Evolutionary conservation across 2,329 filamentous ascomycete genomes (phyloP).

Genomic region (Fusarium hostae): DNA sequence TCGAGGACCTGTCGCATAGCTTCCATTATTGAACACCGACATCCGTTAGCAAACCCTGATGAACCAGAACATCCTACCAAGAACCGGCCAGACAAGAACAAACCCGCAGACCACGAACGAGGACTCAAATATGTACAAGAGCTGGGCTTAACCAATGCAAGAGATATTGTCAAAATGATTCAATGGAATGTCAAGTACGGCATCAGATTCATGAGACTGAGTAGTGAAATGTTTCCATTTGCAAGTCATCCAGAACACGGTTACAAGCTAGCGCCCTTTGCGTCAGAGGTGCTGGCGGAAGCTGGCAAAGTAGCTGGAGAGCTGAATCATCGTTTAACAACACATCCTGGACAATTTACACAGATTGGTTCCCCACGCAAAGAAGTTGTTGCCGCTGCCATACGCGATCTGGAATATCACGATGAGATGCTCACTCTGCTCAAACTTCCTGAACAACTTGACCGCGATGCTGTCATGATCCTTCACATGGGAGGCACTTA

Average conservation of each 20-base stretch:
- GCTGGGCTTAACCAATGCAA: constrained; percentile 82
- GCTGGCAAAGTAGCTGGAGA: constrained; percentile 81
- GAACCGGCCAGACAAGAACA: constrained; percentile 81
- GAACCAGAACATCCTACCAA: constrained; percentile 85
- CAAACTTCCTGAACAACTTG: constrained; percentile 77
- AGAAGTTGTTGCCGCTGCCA: constrained; percentile 78
- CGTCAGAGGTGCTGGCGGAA: constrained; percentile 78
- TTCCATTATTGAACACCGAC: constrained; percentile 88
- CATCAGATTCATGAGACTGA: constrained; percentile 92
- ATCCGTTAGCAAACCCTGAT: constrained; percentile 79
- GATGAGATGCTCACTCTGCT: constrained; percentile 84
- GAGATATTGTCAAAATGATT: constrained; percentile 86
- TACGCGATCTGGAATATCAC: constrained; percentile 89
- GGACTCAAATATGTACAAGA: constrained; percentile 80
- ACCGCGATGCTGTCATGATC: constrained; percentile 93
- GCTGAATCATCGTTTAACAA: constrained; percentile 85
- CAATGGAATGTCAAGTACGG: constrained; percentile 92
- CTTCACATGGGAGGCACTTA: constrained; percentile 92
- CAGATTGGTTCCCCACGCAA: constrained; percentile 86
- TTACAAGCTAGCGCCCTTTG: constrained; percentile 86
- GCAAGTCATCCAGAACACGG: constrained; percentile 89
- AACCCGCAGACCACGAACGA: constrained; percentile 72
- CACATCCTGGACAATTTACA: constrained; percentile 92
- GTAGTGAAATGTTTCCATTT: constrained; percentile 97
- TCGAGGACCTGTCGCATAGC: constrained; percentile 92